Evolutionary conservation across 805 yeast species (phyloP).

Genomic region (Metschnikowia kunwiensis): DNA sequence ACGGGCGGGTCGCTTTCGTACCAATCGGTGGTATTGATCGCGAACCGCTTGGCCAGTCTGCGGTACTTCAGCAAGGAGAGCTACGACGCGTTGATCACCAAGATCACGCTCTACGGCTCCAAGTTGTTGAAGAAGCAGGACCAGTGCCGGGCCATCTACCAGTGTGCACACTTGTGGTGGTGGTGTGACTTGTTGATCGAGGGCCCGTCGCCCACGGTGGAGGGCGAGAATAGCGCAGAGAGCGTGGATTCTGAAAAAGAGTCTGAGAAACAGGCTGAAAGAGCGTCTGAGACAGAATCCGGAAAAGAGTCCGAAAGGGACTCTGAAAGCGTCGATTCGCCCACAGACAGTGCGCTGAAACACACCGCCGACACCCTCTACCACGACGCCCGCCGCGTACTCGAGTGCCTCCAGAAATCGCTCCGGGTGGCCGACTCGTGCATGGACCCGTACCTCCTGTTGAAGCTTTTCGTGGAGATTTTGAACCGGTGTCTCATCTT

Average conservation of each 20-base stretch:
- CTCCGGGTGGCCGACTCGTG: slow-evolving; percentile 91
- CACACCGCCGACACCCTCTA: slow-evolving; percentile 19
- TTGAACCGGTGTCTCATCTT: slow-evolving; percentile 82
- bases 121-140: slow-evolving; percentile 87
- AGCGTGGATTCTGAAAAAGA: slow-evolving; percentile 25
- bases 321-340: slow-evolving; percentile 16
- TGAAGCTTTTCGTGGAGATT: slow-evolving; percentile 86
- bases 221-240: not conserved
- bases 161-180: slow-evolving; percentile 94
- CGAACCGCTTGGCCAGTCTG: slow-evolving; percentile 43
- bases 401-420: slow-evolving; percentile 88
- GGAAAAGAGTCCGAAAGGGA: slow-evolving; percentile 24
- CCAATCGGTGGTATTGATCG: slow-evolving; percentile 46
- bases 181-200: slow-evolving; percentile 56
- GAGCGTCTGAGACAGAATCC: not conserved
- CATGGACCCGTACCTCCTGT: slow-evolving; percentile 70
- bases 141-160: slow-evolving; percentile 87
- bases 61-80: slow-evolving; percentile 56
- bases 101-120: slow-evolving; percentile 83
- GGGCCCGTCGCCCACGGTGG: slow-evolving; percentile 27
- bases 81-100: slow-evolving; percentile 78
- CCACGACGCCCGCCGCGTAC: slow-evolving; percentile 62
- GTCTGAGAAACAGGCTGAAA: slow-evolving; percentile 40
- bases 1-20: slow-evolving; percentile 47
- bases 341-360: slow-evolving; percentile 25